Evolutionary conservation across 2,329 filamentous ascomycete genomes (phyloP).

Genomic region (Clarireedia paspali): DNA sequence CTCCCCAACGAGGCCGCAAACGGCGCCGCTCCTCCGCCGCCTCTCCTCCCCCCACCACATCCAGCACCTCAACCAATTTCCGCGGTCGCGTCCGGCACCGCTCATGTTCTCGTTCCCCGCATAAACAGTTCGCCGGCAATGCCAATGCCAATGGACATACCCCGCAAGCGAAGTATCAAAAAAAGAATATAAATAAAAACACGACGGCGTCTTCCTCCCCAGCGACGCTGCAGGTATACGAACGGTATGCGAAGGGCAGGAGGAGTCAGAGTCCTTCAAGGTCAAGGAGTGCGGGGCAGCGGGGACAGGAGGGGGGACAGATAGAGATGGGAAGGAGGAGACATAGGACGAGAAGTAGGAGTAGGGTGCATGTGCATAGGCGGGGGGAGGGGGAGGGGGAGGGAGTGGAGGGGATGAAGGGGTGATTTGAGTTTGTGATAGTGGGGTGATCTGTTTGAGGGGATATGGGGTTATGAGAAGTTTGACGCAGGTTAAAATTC

Average conservation of each 20-base stretch:
- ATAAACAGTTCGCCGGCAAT: too few species aligned
- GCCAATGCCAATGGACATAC: neutral
- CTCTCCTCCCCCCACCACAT: constrained; percentile 11
- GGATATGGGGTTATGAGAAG: neutral
- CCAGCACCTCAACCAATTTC: constrained; percentile 19
- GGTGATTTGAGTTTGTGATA: neutral
- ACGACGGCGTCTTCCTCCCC: neutral
- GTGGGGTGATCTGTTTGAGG: neutral
- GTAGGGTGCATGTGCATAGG: constrained; percentile 12
- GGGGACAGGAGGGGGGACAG: neutral
- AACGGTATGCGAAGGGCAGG: constrained; percentile 1
- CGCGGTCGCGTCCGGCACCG: constrained; percentile 24
- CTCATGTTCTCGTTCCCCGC: constrained; percentile 12
- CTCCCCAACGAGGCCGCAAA: constrained; percentile 23
- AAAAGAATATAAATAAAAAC: neutral
- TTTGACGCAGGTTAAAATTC: too few species aligned
- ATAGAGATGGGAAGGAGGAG: constrained; percentile 13
- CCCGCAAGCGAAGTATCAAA: constrained; percentile 1
- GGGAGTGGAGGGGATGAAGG: neutral
- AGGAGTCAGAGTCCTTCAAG: constrained; percentile 19
- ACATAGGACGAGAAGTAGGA: constrained; percentile 19
- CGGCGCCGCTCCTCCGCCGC: constrained; percentile 21
- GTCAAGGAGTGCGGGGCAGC: constrained; percentile 3
- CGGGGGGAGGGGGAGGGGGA: neutral
- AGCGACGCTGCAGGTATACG: neutral